Conservation (phyloP, 768 basidiomycete genomes). For the Mrakia blollopis region DNA sequence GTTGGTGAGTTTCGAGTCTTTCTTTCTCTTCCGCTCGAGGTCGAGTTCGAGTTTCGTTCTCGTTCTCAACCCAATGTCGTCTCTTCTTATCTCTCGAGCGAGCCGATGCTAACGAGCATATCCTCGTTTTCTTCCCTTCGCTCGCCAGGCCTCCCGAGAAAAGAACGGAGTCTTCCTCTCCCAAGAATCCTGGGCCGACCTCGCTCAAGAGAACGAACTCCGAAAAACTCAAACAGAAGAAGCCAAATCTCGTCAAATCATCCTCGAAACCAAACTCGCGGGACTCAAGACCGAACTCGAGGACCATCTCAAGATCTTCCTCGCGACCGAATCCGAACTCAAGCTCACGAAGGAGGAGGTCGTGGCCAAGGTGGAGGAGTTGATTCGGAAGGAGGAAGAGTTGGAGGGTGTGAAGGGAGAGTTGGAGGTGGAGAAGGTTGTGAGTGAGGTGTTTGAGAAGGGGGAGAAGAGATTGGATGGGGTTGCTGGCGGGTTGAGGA, state of each 20-base stretch:
- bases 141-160: conserved; percentile 67
- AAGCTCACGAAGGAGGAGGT: conserved; percentile 58
- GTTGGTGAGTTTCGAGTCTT: conserved; percentile 45
- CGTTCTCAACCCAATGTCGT: no score
- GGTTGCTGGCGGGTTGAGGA: conserved; percentile 67
- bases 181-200: conserved; percentile 81
- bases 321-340: conserved; percentile 71
- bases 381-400: conserved; percentile 57
- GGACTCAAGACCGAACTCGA: conserved; percentile 85
- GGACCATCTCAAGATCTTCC: conserved; percentile 71
- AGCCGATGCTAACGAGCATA: background rate
- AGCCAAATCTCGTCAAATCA: conserved; percentile 72
- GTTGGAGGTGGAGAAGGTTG: conserved; percentile 71
- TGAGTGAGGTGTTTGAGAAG: conserved; percentile 69
- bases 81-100: no score
- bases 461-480: conserved; percentile 66
- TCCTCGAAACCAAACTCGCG: conserved; percentile 74
- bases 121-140: background rate
- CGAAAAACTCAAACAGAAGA: conserved; percentile 73
- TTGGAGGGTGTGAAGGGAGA: conserved; percentile 57
- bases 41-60: background rate
- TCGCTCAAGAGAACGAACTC: conserved; percentile 69
- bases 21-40: background rate
- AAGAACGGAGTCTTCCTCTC: conserved; percentile 95
- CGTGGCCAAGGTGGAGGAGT: conserved; percentile 51